phyloP scores from a whole-genome alignment of 1,284 basidiomycete genomes.

The Malassezia psittaci region DNA sequence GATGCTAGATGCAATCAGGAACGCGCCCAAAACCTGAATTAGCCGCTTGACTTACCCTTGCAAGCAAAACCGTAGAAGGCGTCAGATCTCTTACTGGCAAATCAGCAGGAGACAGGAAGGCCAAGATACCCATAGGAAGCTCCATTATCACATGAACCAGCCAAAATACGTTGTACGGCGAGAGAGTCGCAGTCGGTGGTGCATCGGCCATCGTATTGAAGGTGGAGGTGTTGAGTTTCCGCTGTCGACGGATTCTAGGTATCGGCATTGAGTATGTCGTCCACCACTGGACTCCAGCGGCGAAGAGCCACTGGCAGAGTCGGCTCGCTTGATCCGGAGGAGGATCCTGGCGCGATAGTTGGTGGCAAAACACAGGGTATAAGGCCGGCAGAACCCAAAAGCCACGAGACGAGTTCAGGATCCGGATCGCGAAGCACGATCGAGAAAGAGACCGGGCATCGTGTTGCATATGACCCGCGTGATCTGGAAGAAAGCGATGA shows the following conservation, averaged over 20 bases:
- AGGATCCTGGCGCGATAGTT: neutral
- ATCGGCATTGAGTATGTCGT: neutral
- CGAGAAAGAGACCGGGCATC: constrained; percentile 26
- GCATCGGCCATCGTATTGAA: neutral
- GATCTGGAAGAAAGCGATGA: constrained; percentile 72
- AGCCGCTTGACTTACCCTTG: constrained; percentile 3
- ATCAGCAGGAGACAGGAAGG: neutral
- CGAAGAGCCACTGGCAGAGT: neutral
- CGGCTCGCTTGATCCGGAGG: neutral
- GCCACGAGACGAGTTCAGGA: constrained; percentile 1
- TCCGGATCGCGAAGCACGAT: constrained; percentile 22
- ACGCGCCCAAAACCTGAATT: constrained; percentile 6
- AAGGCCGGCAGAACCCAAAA: no score
- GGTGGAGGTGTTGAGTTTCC: neutral
- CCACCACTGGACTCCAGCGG: constrained; percentile 13
- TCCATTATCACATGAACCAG: constrained; percentile 14
- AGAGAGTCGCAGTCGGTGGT: neutral
- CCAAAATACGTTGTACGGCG: constrained; percentile 17
- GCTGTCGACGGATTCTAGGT: no score
- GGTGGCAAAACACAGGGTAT: no score
- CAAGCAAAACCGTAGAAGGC: neutral
- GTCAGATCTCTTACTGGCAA: neutral
- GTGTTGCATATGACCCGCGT: constrained; percentile 82
- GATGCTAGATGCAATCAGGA: constrained; percentile 6
- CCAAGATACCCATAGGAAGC: constrained; percentile 8